Percentiles rank a stretch among this genome's conserved stretches.
Evolutionary conservation across 768 basidiomycete species (phyloP).

Genomic region (Boletus reticulatus): DNA sequence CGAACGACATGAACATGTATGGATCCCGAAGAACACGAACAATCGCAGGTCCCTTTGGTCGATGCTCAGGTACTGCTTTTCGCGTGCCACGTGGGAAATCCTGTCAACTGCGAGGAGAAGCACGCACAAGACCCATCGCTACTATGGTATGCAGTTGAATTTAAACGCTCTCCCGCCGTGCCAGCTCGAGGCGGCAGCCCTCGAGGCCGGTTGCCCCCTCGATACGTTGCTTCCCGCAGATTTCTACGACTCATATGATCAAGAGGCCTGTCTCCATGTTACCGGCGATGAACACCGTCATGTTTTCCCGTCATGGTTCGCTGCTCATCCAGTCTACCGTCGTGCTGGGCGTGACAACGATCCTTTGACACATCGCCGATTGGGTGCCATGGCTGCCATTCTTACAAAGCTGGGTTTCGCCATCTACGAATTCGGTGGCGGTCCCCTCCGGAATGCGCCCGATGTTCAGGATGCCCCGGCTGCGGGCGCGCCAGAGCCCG

Average conservation of each 20-base stretch:
- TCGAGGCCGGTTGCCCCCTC: constrained; percentile 66
- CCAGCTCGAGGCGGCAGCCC: constrained; percentile 59
- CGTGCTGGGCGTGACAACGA: constrained; percentile 6
- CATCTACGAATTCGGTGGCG: constrained; percentile 28
- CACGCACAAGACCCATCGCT: constrained; percentile 13
- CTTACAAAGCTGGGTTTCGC: constrained; percentile 52
- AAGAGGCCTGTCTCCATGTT: neutral
- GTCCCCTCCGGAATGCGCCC: neutral
- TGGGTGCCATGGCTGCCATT: constrained; percentile 57
- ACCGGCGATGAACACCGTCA: neutral
- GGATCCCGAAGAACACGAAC: constrained; percentile 43
- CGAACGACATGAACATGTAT: constrained; percentile 46
- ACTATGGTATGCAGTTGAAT: constrained; percentile 59
- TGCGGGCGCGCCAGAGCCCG: neutral
- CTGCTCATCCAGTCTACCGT: constrained; percentile 20
- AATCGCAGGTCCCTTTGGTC: constrained; percentile 5
- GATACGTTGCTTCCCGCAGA: constrained; percentile 45
- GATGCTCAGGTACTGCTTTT: constrained; percentile 7
- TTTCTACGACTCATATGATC: constrained; percentile 24
- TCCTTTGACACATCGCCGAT: constrained; percentile 52
- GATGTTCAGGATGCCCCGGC: neutral
- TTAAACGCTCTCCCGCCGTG: constrained; percentile 52
- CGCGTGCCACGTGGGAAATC: constrained; percentile 9
- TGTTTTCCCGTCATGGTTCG: constrained; percentile 16
- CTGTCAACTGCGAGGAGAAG: neutral